phyloP scores from a whole-genome alignment of 768 basidiomycete genomes.

The Mycena floridula region DNA sequence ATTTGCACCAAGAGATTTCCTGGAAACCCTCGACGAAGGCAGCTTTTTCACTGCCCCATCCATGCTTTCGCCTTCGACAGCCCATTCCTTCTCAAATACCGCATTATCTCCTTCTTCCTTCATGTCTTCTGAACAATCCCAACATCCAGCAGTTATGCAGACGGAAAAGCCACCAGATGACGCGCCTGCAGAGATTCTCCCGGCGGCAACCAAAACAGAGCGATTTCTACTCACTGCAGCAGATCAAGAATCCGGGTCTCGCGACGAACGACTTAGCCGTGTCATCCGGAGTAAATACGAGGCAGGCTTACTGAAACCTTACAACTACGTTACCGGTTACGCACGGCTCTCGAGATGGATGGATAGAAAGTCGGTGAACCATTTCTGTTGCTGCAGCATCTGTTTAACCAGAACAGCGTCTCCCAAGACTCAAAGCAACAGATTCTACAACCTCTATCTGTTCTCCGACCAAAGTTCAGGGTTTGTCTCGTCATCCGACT shows the following conservation, averaged over 20 bases:
- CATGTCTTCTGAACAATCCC: conserved; percentile 14
- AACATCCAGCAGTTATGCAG: conserved; percentile 10
- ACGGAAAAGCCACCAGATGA: conserved; percentile 26
- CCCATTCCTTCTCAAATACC: neutral
- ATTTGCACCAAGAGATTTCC: conserved; percentile 57
- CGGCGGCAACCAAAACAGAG: conserved; percentile 77
- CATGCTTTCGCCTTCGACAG: conserved; percentile 33
- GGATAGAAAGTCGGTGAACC: conserved; percentile 66
- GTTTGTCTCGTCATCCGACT: conserved; percentile 31
- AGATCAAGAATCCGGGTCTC: conserved; percentile 86
- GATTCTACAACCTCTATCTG: conserved; percentile 84
- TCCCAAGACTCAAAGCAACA: conserved; percentile 88
- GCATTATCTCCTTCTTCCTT: neutral
- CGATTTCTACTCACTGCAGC: conserved; percentile 89
- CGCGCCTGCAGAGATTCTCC: conserved; percentile 48
- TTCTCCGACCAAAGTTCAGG: conserved; percentile 80
- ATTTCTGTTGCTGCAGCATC: neutral
- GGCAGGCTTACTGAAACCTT: conserved; percentile 89
- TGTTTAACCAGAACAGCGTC: conserved; percentile 42
- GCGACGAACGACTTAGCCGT: conserved; percentile 83
- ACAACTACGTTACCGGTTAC: conserved; percentile 96
- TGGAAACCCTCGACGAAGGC: conserved; percentile 82
- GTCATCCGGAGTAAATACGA: conserved; percentile 97
- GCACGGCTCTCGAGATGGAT: conserved; percentile 90
- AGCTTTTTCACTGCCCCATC: conserved; percentile 66